Evolutionary conservation across 2,329 filamentous ascomycete species (phyloP).

Genomic region (Didymella pomorum): DNA sequence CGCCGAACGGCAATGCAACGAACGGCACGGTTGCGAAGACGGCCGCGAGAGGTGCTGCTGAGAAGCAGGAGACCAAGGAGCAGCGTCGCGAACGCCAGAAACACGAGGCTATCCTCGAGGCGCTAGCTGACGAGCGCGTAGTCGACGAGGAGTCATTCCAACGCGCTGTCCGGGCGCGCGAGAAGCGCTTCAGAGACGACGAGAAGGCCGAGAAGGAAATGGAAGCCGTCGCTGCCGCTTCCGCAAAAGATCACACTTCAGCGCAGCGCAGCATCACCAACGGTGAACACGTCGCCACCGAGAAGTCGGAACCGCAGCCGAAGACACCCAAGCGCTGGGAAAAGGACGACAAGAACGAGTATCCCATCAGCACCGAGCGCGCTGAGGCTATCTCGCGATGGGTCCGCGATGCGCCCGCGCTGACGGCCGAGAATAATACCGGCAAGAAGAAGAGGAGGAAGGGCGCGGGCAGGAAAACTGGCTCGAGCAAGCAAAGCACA

Average conservation of each 20-base stretch:
- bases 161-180: constrained; percentile 67
- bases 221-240: neutral
- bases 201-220: constrained; percentile 55
- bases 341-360: constrained; percentile 72
- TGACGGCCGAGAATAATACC: constrained; percentile 42
- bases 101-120: constrained; percentile 72
- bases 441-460: constrained; percentile 34
- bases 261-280: no score
- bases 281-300: no score
- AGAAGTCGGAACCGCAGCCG: no score
- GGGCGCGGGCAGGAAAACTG: constrained; percentile 3
- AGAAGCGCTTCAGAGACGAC: constrained; percentile 64
- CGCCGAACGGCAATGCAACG: neutral
- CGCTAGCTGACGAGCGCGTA: constrained; percentile 72
- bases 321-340: constrained; percentile 64
- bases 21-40: neutral
- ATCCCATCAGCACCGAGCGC: constrained; percentile 73
- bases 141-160: constrained; percentile 72
- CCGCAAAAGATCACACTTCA: no score
- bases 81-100: constrained; percentile 67
- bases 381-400: constrained; percentile 74
- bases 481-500: neutral
- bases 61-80: constrained; percentile 55
- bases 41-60: constrained; percentile 4
- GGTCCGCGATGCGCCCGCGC: constrained; percentile 63